Evolutionary conservation across 306 rosid genomes (phyloP).

Genomic region (Citrullus amarus): DNA sequence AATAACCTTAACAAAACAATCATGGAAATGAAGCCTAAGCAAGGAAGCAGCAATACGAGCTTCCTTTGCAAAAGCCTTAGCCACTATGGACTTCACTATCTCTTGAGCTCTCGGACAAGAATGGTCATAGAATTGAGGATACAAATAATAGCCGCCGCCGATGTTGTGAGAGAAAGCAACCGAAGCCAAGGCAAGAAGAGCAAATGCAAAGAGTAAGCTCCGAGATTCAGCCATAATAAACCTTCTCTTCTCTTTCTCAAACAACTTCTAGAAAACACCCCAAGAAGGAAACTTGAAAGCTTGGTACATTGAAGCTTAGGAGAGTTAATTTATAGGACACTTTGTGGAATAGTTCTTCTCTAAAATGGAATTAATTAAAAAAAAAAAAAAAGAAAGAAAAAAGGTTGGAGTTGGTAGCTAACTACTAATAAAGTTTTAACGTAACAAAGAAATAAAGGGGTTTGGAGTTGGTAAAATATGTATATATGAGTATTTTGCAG

Average conservation of each 20-base stretch:
- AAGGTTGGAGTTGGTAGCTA: constrained; percentile 16
- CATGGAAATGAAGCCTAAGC: constrained; percentile 82
- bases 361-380: not conserved
- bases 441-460: not conserved
- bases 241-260: not conserved
- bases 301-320: not conserved
- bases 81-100: constrained; percentile 52
- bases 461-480: not conserved
- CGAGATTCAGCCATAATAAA: constrained; percentile 31
- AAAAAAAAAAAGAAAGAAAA: not conserved
- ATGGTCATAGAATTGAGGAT: constrained; percentile 63
- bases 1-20: constrained; percentile 76
- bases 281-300: not conserved
- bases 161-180: constrained; percentile 21
- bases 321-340: constrained; percentile 28
- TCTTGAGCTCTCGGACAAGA: constrained; percentile 67
- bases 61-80: constrained; percentile 48
- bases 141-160: constrained; percentile 26
- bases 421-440: constrained; percentile 3
- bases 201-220: constrained; percentile 25
- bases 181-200: constrained; percentile 44
- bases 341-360: constrained; percentile 3
- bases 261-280: not conserved
- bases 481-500: not conserved
- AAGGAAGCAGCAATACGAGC: constrained; percentile 81